Base-by-base conservation (phyloP, 495 filamentous ascomycete species). In the Melanomma pulvis-pyrius region DNA sequence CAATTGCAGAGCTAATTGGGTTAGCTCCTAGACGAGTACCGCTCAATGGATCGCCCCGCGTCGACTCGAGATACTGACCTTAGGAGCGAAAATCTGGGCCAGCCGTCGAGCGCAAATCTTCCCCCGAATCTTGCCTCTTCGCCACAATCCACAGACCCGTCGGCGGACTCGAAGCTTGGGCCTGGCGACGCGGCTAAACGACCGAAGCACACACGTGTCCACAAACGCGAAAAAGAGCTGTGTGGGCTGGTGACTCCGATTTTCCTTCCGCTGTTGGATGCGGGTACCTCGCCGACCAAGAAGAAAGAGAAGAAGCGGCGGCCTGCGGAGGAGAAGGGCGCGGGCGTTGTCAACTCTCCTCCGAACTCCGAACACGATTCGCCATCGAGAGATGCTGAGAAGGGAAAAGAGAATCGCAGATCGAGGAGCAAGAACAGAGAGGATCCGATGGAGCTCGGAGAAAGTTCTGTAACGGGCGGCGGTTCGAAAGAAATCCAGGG, bases 191-290 rank as follows among this genome's bases (percentile, higher is more conserved):
- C 41, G 39, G 34, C 39, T 34, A 71, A 65, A 53, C 59, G 59
- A 7, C 50, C 50, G 7, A 71, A 68, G 55, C 64, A 68, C 48
- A 68, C 65, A 39, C 60, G 60, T 19, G 69, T 71, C 22, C 69
- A 68, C 39, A 65, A 71, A 47, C 64, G 69, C 28, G 69, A 71
- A 47, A 51, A 65, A 32, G 69, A 71, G 65, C 60, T 71, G 21
- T 65, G 48, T 28, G 69, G 69, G n/a, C 51, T 71, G 24, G 65
- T 68, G 4, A 68, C 69, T 13, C 68, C 68, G 1, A 54, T 62
- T 2, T 71, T 68, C 30, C 60, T 71, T 9, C 69, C 69, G 21
- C 51, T 71, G 32, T 44, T 71, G 12, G 69, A 71, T 5, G 64
- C 65, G 15, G 55, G 55, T 12, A 13, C 8, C 21, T 24, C 68